These are phyloP conservation scores for Annulohypoxylon stygium DNA, from an alignment of 495 filamentous ascomycete species.

Conservation along the genomic window DNA sequence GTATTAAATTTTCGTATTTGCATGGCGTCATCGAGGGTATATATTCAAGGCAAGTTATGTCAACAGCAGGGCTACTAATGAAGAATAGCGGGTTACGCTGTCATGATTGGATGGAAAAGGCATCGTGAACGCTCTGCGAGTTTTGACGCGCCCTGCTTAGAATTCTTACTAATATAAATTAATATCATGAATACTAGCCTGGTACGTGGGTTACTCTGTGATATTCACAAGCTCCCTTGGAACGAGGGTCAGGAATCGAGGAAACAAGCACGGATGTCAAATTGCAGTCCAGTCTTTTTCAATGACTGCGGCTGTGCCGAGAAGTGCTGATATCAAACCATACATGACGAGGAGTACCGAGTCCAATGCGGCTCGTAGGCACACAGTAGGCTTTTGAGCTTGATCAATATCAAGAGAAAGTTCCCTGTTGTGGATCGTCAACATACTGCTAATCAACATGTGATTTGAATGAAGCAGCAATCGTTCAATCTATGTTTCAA, in stretches of 20 bases:
- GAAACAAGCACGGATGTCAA: constrained; percentile 92
- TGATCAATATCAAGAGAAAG: constrained; percentile 30
- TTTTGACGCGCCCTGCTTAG: constrained; percentile 18
- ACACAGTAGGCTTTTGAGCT: constrained; percentile 43
- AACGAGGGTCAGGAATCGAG: not conserved
- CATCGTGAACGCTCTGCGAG: constrained; percentile 16
- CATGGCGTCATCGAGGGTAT: constrained; percentile 21
- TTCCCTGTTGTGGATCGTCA: constrained; percentile 50
- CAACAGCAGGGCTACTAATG: constrained; percentile 7
- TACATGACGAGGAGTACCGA: constrained; percentile 54
- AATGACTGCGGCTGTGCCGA: constrained; percentile 96
- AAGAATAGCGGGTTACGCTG: constrained; percentile 11
- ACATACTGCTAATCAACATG: constrained; percentile 28
- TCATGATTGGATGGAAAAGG: constrained; percentile 17
- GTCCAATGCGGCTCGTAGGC: constrained; percentile 49
- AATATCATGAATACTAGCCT: constrained; percentile 28
- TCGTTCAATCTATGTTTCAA: not conserved
- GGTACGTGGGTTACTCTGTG: not conserved
- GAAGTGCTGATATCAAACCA: constrained; percentile 70
- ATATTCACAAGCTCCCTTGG: not conserved
- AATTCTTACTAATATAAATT: constrained; percentile 43
- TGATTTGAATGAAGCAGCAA: not conserved
- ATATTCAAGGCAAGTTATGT: constrained; percentile 10
- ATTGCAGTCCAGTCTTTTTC: constrained; percentile 86
- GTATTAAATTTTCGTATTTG: constrained; percentile 13